phyloP scores from a whole-genome alignment of 163 green algal species.

The Scenedesmus sp. region DNA sequence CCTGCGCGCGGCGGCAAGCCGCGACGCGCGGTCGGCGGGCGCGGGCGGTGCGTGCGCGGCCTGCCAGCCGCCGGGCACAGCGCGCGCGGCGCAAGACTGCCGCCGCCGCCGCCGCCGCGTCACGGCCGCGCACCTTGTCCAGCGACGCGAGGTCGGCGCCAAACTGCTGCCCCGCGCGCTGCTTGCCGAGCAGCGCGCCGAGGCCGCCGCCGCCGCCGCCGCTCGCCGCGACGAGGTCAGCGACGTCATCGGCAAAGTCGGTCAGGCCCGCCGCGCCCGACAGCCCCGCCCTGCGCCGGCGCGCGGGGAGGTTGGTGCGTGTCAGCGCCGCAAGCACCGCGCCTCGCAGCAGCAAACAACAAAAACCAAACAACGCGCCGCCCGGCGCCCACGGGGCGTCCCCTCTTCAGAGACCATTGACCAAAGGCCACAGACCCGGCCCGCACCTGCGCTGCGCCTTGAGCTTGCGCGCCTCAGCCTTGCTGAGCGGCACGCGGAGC shows the following conservation, averaged over 20 bases:
- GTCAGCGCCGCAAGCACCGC: too few relatives aligned
- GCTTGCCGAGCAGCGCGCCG: constrained; percentile 66
- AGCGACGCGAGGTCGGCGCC: constrained; percentile 62
- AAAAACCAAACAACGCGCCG: not conserved
- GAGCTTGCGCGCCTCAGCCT: constrained; percentile 85
- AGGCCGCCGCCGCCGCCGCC: constrained; percentile 43
- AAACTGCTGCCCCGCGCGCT: constrained; percentile 72
- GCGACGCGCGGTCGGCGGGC: too few relatives aligned
- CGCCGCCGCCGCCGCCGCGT: too few relatives aligned
- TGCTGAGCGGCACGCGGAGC: constrained; percentile 87
- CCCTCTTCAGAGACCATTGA: not conserved
- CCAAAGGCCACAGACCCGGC: too few relatives aligned
- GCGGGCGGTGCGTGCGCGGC: too few relatives aligned
- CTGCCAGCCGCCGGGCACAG: too few relatives aligned
- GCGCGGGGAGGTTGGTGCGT: too few relatives aligned
- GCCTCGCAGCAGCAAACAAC: not conserved
- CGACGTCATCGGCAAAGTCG: constrained; percentile 97
- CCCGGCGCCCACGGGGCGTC: too few relatives aligned
- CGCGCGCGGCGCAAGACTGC: too few relatives aligned
- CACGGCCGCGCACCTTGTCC: not conserved
- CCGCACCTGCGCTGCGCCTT: constrained; percentile 61
- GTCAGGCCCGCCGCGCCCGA: constrained; percentile 73
- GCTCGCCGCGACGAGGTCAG: constrained; percentile 80
- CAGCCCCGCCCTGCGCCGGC: constrained; percentile 47
- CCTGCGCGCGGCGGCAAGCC: too few relatives aligned